Evolutionary conservation across 495 filamentous ascomycete species (phyloP).

Genomic region (Xylaria scruposa): DNA sequence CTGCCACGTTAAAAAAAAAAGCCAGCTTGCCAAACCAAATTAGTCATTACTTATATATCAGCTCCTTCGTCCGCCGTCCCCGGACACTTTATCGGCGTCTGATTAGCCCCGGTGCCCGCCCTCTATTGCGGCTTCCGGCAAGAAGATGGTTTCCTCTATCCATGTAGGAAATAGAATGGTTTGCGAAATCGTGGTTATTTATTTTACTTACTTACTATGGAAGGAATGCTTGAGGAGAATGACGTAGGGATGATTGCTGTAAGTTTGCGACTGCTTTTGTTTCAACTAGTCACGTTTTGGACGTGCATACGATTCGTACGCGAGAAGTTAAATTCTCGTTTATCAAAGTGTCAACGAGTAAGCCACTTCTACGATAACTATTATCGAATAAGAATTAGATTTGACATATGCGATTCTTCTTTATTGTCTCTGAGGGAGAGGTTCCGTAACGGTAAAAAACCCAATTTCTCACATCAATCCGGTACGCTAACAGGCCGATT

Average conservation of each 20-base stretch:
- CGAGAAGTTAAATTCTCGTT: not conserved
- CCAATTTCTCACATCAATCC: not conserved
- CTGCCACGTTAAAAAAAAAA: not conserved
- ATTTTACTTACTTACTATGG: not conserved
- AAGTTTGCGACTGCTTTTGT: not conserved
- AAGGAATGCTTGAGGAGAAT: not conserved
- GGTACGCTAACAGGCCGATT: not conserved
- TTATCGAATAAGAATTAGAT: not conserved
- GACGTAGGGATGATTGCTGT: not conserved
- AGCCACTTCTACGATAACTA: not conserved
- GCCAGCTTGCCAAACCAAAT: not conserved
- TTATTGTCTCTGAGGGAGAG: not conserved
- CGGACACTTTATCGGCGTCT: conserved; percentile 4
- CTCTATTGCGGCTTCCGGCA: not conserved
- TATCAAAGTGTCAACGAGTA: not conserved
- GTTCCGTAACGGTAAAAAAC: not conserved
- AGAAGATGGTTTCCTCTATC: not conserved
- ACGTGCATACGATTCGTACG: too few relatives aligned
- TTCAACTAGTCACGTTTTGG: not conserved
- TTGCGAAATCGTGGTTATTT: not conserved
- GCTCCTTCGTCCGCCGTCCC: not conserved
- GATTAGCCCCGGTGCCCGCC: not conserved
- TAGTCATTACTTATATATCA: not conserved
- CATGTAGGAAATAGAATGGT: not conserved
- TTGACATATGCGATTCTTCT: not conserved